Percentiles rank a stretch among this genome's conserved stretches.
phyloP scores from a whole-genome alignment of 2,329 filamentous ascomycete genomes.

The Pestalotiopsis sp. region DNA sequence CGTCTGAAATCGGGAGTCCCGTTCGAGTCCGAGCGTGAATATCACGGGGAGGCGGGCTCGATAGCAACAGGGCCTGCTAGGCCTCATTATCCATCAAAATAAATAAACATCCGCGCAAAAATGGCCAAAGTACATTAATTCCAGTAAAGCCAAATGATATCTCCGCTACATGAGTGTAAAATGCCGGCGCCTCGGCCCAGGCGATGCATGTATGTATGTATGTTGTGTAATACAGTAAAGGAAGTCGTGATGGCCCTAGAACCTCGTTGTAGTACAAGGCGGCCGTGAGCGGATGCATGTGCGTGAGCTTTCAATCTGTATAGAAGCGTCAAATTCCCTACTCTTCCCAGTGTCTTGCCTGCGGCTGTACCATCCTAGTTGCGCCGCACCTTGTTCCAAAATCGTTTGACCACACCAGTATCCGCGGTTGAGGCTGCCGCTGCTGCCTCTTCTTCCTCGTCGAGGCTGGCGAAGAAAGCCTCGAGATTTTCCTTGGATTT shows the following conservation, averaged over 20 bases:
- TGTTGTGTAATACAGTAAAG: background rate
- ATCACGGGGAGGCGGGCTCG: background rate
- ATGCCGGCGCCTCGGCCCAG: background rate
- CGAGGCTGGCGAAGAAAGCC: conserved; percentile 52
- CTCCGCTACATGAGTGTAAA: background rate
- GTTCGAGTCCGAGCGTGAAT: too few species aligned
- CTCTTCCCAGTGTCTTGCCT: background rate
- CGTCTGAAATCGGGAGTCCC: background rate
- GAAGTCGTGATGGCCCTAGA: background rate
- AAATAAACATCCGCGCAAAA: background rate
- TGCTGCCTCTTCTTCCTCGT: conserved; percentile 39
- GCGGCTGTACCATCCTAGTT: conserved; percentile 14
- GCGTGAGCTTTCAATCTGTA: conserved; percentile 1
- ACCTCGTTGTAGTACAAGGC: background rate
- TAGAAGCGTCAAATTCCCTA: background rate
- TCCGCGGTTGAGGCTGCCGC: conserved; percentile 40
- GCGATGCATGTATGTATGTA: too few species aligned
- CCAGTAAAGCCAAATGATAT: background rate
- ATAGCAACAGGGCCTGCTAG: background rate
- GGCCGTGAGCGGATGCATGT: background rate
- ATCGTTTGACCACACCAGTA: conserved; percentile 57
- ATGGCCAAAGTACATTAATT: background rate
- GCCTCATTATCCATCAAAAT: background rate
- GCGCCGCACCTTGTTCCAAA: conserved; percentile 63
- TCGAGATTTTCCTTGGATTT: conserved; percentile 55